These are phyloP conservation scores for Metschnikowia lochheadii DNA, from an alignment of 805 yeast genomes.

Conservation along the genomic window DNA sequence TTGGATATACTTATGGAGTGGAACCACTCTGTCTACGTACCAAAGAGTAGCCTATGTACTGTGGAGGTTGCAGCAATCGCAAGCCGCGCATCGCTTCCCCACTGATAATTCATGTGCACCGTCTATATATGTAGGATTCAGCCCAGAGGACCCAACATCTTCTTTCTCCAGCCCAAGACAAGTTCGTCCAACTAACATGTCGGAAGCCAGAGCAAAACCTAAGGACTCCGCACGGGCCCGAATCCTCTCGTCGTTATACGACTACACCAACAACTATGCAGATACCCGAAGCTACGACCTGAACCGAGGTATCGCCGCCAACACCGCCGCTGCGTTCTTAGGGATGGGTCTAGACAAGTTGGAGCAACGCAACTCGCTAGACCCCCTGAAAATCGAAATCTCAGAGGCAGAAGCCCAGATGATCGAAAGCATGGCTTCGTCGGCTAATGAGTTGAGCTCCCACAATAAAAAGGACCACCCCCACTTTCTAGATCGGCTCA, in stretches of 20 bases:
- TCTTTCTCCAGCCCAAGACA: neutral
- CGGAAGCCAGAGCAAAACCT: conserved; percentile 4
- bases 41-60: neutral
- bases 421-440: conserved; percentile 26
- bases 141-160: neutral
- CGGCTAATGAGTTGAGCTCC: conserved; percentile 24
- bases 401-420: conserved; percentile 27
- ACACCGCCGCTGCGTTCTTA: conserved; percentile 33
- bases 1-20: neutral
- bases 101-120: conserved; percentile 3
- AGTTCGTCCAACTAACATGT: conserved; percentile 1
- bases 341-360: conserved; percentile 28
- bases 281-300: conserved; percentile 22
- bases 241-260: conserved; percentile 19
- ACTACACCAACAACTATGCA: conserved; percentile 24
- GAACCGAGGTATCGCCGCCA: conserved; percentile 34
- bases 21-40: neutral
- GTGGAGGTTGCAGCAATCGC: neutral
- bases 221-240: conserved; percentile 9
- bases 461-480: conserved; percentile 17
- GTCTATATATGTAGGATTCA: neutral
- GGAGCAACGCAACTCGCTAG: conserved; percentile 3
- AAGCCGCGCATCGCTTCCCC: conserved; percentile 5
- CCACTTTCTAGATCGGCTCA: conserved; percentile 56
- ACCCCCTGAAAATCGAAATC: conserved; percentile 8